phyloP scores from a whole-genome alignment of 2,329 filamentous ascomycete genomes.

The Rutstroemia sp. region DNA sequence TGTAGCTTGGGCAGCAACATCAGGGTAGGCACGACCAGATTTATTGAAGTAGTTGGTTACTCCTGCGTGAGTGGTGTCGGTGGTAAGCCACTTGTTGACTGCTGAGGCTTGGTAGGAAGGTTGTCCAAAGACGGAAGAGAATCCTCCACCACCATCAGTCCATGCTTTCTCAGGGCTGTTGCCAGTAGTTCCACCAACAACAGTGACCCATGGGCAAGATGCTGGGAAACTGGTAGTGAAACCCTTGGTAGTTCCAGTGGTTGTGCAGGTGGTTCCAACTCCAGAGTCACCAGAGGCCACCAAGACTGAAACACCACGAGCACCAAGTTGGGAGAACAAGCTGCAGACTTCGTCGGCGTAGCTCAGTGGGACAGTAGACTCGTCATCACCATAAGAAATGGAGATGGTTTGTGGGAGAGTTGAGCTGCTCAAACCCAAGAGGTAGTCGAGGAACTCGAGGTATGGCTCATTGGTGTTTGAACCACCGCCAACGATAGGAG shows the following conservation, averaged over 20 bases:
- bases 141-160: constrained; percentile 33
- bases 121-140: constrained; percentile 36
- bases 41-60: constrained; percentile 40
- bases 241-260: constrained; percentile 31
- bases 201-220: constrained; percentile 44
- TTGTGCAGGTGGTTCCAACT: constrained; percentile 30
- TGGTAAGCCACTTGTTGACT: constrained; percentile 37
- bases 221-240: constrained; percentile 43
- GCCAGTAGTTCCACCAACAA: constrained; percentile 34
- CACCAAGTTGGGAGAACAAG: constrained; percentile 45
- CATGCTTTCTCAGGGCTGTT: constrained; percentile 21
- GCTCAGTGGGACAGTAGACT: constrained; percentile 42
- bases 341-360: constrained; percentile 47
- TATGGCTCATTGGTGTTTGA: constrained; percentile 62
- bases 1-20: constrained; percentile 48
- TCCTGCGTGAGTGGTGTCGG: constrained; percentile 38
- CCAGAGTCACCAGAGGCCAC: constrained; percentile 43
- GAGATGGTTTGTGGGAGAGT: constrained; percentile 52
- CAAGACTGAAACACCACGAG: constrained; percentile 41
- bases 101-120: constrained; percentile 35
- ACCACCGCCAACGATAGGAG: constrained; percentile 39
- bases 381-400: constrained; percentile 49
- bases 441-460: constrained; percentile 52
- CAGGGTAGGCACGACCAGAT: constrained; percentile 42
- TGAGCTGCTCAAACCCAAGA: constrained; percentile 42